These are phyloP conservation scores for Aristolochia californica DNA, from an alignment of 164 flowering plant species.

Conservation along the genomic window DNA sequence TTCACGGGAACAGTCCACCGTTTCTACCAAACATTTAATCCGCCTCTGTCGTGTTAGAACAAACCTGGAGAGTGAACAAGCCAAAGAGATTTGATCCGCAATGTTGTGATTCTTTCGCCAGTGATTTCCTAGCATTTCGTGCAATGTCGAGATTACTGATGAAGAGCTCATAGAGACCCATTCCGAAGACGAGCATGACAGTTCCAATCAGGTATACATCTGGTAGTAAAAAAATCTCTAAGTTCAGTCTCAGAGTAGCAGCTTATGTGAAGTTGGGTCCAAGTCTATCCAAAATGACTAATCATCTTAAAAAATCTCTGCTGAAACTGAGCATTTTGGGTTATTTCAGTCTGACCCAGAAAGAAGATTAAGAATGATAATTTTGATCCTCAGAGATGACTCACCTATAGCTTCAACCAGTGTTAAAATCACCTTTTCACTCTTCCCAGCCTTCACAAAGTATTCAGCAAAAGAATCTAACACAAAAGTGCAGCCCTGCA, in stretches of 20 bases:
- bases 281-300: too few species aligned
- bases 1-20: too few species aligned
- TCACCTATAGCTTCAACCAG: slow-evolving; percentile 72
- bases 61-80: slow-evolving; percentile 56
- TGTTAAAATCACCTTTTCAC: slow-evolving; percentile 35
- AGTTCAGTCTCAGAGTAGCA: not conserved
- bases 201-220: slow-evolving; percentile 77
- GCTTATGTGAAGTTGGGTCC: too few species aligned
- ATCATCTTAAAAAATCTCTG: too few species aligned
- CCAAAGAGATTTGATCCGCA: slow-evolving; percentile 64
- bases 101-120: slow-evolving; percentile 16
- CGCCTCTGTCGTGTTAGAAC: not conserved
- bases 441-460: slow-evolving; percentile 21
- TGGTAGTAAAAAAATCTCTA: slow-evolving; percentile 9
- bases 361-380: not conserved
- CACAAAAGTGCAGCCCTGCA: slow-evolving; percentile 68
- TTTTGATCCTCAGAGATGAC: slow-evolving; percentile 3
- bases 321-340: not conserved
- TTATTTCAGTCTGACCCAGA: not conserved
- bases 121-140: slow-evolving; percentile 9
- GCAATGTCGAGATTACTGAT: slow-evolving; percentile 58
- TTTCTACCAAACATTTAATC: too few species aligned
- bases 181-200: slow-evolving; percentile 84
- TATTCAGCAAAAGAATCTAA: slow-evolving; percentile 40
- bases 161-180: slow-evolving; percentile 90